Evolutionary conservation across 257 asterid species (phyloP).

Genomic region (Fraxinus quadrangulata): DNA sequence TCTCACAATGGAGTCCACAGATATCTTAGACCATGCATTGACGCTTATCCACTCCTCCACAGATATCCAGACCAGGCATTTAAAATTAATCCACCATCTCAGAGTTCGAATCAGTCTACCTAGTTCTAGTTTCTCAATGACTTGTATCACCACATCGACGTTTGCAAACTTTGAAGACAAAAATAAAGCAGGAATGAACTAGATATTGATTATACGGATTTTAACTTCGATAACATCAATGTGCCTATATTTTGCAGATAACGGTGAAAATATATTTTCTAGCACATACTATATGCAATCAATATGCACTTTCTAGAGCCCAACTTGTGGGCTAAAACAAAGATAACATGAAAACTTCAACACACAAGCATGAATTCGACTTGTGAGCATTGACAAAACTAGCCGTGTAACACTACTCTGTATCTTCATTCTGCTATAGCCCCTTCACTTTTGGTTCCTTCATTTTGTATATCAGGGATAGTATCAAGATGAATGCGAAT

Average conservation of each 20-base stretch:
- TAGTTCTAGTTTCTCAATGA: not conserved
- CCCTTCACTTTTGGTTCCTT: constrained; percentile 60
- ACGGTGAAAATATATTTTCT: constrained; percentile 31
- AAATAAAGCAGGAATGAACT: constrained; percentile 2
- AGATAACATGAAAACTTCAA: not conserved
- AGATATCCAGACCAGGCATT: not conserved
- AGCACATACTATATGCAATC: constrained; percentile 24
- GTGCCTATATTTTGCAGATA: constrained; percentile 37
- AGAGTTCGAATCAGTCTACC: not conserved
- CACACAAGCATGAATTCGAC: constrained; percentile 20
- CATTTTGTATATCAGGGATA: constrained; percentile 62
- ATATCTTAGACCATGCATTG: not conserved
- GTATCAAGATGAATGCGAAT: constrained; percentile 60
- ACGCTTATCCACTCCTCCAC: not conserved
- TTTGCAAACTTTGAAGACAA: not conserved
- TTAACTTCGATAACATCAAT: constrained; percentile 27
- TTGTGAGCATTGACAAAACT: constrained; percentile 19
- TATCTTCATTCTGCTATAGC: constrained; percentile 62
- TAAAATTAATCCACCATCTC: not conserved
- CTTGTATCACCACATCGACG: no score
- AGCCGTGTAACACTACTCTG: constrained; percentile 19
- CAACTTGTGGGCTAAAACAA: constrained; percentile 22
- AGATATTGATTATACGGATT: constrained; percentile 26
- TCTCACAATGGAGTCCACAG: not conserved
- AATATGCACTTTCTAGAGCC: constrained; percentile 26